Evolutionary conservation across 306 rosid species (phyloP).

Genomic region (Alnus rubra): DNA sequence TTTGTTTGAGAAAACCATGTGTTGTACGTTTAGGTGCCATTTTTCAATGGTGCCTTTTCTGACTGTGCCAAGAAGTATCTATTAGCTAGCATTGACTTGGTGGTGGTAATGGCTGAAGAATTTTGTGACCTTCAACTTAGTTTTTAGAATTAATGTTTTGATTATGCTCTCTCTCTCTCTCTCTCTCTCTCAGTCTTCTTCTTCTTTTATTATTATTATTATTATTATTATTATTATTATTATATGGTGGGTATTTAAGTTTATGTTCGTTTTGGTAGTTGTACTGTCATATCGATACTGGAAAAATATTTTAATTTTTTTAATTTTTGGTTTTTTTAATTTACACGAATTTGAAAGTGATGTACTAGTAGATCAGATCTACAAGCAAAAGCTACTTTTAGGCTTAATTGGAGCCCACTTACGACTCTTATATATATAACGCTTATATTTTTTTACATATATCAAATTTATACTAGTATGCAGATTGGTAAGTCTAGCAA

Average conservation of each 20-base stretch:
- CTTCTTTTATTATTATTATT: background rate
- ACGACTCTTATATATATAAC: background rate
- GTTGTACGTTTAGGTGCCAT: constrained; percentile 7
- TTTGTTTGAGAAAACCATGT: constrained; percentile 1
- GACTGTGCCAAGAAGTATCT: background rate
- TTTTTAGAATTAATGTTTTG: background rate
- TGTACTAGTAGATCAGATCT: constrained; percentile 22
- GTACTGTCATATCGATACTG: constrained; percentile 32
- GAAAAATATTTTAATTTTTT: background rate
- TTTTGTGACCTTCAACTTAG: background rate
- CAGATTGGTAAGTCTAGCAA: background rate
- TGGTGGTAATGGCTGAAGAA: too few species aligned
- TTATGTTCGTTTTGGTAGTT: constrained; percentile 31
- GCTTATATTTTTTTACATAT: background rate
- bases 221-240: background rate
- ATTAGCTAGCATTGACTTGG: background rate
- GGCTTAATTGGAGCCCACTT: background rate
- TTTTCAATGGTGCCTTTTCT: background rate
- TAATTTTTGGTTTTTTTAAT: background rate
- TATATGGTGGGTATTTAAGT: background rate
- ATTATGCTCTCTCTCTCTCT: background rate
- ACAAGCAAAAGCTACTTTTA: background rate
- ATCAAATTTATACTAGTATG: background rate
- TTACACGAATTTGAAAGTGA: background rate
- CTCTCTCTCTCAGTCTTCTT: background rate